Evolutionary conservation across 2,329 filamentous ascomycete species (phyloP), one percentile per base, ranked within the genome.

Genomic region (Aspergillus versicolor): DNA sequence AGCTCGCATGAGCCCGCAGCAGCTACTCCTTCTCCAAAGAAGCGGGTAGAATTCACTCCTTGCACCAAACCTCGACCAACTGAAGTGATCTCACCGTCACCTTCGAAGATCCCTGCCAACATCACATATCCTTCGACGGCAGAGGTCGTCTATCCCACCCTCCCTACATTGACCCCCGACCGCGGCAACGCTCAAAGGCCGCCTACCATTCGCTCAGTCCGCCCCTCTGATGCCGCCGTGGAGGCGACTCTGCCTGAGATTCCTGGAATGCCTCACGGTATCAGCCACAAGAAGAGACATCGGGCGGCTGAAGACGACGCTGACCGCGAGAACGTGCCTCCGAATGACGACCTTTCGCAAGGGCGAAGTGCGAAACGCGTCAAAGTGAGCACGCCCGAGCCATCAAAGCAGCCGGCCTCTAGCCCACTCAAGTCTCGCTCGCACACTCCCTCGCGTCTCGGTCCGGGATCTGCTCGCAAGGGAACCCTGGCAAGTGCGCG

Each of bases 31-130:
- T 86, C 87, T 32, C 82, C 86, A 22, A 89, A 86, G 72, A 96
- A 95, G 77, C 88, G 84, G 55, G 90, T 96, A 37, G 87, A 89
- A 50, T 96, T 96, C 67, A 91, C 89, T 0, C 88, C 87, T 0
- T 86, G 85, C 59, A 87, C 87, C 37, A 83, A 90, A 61, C 71
- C 73, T 52, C 70, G 68, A n/a, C 40, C 46, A 3, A 42, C 55
- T 4, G 58, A 62, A 15, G 61, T 73, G 15, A 63, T 68, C 4
- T 77, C 76, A 30, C 76, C 76, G 5, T 76, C 75, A 11, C 76
- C 75, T 3, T 76, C 73, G 22, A 78, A 76, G 58, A 65, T 73
- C 21, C 70, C 70, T 4, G 63, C 62, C 12, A 63, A 48, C 42
- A 57, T 40, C 58, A 68, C 55, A 44, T 58, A 57, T 52, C 60